Evolutionary conservation across 495 filamentous ascomycete genomes (phyloP).

Genomic region (Lepraria neglecta): DNA sequence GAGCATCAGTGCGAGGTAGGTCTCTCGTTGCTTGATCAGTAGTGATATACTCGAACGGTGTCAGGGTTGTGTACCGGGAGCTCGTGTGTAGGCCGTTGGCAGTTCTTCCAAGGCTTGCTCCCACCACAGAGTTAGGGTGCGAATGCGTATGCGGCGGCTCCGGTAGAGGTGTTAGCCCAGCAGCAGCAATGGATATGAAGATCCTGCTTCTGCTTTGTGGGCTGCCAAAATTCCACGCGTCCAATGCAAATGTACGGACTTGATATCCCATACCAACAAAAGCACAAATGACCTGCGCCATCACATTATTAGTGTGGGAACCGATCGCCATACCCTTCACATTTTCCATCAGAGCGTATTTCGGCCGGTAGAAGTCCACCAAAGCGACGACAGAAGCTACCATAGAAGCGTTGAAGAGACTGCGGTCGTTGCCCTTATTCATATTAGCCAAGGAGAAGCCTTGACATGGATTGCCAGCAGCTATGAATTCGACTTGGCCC

Average conservation of each 20-base stretch:
- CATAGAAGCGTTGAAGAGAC: slow-evolving; percentile 59
- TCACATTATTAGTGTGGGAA: slow-evolving; percentile 47
- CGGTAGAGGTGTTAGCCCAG: slow-evolving; percentile 47
- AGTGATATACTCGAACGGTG: slow-evolving; percentile 51
- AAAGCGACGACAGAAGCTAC: slow-evolving; percentile 67
- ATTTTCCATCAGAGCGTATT: slow-evolving; percentile 69
- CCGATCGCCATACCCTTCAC: slow-evolving; percentile 52
- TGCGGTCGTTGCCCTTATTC: slow-evolving; percentile 40
- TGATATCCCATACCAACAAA: slow-evolving; percentile 72
- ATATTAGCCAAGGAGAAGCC: slow-evolving; percentile 60
- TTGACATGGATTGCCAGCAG: slow-evolving; percentile 66
- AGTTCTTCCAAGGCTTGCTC: slow-evolving; percentile 47
- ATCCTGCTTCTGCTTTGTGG: slow-evolving; percentile 56
- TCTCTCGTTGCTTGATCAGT: slow-evolving; percentile 47
- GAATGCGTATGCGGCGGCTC: slow-evolving; percentile 56
- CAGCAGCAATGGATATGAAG: slow-evolving; percentile 60
- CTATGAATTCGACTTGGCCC: slow-evolving; percentile 61
- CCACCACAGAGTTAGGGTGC: slow-evolving; percentile 37
- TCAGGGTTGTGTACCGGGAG: slow-evolving; percentile 41
- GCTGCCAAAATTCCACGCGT: slow-evolving; percentile 62
- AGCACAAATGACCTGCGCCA: slow-evolving; percentile 60
- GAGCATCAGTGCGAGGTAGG: slow-evolving; percentile 52
- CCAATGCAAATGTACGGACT: slow-evolving; percentile 52
- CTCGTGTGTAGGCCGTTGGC: slow-evolving; percentile 56
- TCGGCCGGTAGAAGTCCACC: slow-evolving; percentile 65